Evolutionary conservation across 345 rosid genomes (phyloP).

Genomic region (Alliaria petiolata): DNA sequence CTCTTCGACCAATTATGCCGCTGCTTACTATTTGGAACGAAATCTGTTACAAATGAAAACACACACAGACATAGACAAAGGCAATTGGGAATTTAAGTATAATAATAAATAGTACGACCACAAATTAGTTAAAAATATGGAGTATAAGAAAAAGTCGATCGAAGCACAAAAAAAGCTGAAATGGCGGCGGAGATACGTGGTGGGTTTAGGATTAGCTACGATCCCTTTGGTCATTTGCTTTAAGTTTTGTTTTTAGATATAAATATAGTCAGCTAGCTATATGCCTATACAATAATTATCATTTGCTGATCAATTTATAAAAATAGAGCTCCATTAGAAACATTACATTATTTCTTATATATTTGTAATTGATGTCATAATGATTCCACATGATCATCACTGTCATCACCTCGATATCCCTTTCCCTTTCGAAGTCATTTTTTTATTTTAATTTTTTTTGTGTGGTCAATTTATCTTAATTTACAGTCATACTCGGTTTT

Average conservation of each 20-base stretch:
- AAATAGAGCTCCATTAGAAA: neutral
- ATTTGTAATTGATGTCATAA: slow-evolving; percentile 17
- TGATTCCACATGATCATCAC: slow-evolving; percentile 31
- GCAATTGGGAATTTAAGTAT: neutral
- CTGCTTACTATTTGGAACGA: neutral
- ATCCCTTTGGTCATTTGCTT: slow-evolving; percentile 22
- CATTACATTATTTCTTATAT: neutral
- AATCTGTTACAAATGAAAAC: neutral
- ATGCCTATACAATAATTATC: neutral
- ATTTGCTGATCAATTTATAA: neutral
- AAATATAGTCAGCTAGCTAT: slow-evolving; percentile 2
- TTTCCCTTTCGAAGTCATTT: slow-evolving; percentile 12
- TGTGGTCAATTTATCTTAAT: too few species aligned
- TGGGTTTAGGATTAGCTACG: slow-evolving; percentile 30
- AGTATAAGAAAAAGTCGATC: slow-evolving; percentile 13
- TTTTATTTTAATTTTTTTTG: too few species aligned
- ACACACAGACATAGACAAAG: neutral
- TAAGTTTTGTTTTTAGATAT: neutral
- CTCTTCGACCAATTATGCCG: neutral
- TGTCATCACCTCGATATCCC: slow-evolving; percentile 15
- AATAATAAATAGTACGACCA: neutral
- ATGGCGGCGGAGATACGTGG: slow-evolving; percentile 40
- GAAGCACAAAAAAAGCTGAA: slow-evolving; percentile 24
- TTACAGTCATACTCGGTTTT: neutral
- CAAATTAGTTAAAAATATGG: neutral